Conservation (phyloP, 768 basidiomycete species). For the Mycena rosella region DNA sequence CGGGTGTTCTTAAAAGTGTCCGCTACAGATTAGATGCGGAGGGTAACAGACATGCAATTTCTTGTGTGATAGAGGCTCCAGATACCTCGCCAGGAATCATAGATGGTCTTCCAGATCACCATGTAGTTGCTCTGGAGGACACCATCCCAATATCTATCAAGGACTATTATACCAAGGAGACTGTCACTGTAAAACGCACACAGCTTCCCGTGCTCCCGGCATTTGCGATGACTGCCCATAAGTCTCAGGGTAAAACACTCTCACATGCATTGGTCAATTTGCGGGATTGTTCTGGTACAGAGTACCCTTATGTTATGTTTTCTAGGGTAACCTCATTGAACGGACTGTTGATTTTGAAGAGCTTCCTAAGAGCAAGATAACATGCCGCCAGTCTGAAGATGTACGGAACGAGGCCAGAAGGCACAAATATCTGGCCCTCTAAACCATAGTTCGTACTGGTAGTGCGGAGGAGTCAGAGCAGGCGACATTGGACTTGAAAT, state of each 20-base stretch:
- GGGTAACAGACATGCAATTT: conserved; percentile 34
- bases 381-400: conserved; percentile 1
- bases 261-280: conserved; percentile 35
- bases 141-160: conserved; percentile 7
- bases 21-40: conserved; percentile 34
- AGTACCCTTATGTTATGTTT: background rate
- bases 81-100: conserved; percentile 23
- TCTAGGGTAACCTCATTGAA: background rate
- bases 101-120: conserved; percentile 20
- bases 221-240: conserved; percentile 46
- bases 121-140: conserved; percentile 39
- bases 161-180: background rate
- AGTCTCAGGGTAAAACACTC: conserved; percentile 45
- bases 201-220: conserved; percentile 46
- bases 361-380: background rate
- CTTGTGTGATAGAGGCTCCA: conserved; percentile 36
- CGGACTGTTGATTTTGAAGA: background rate
- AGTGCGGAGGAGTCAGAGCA: too few relatives aligned
- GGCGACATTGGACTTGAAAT: too few relatives aligned
- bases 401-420: background rate
- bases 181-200: conserved; percentile 18
- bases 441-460: too few relatives aligned
- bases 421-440: background rate
- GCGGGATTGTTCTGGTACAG: too few relatives aligned
- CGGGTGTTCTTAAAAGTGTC: conserved; percentile 30